Conservation (phyloP, 2,329 filamentous ascomycete species). For the Aspergillus sp. region DNA sequence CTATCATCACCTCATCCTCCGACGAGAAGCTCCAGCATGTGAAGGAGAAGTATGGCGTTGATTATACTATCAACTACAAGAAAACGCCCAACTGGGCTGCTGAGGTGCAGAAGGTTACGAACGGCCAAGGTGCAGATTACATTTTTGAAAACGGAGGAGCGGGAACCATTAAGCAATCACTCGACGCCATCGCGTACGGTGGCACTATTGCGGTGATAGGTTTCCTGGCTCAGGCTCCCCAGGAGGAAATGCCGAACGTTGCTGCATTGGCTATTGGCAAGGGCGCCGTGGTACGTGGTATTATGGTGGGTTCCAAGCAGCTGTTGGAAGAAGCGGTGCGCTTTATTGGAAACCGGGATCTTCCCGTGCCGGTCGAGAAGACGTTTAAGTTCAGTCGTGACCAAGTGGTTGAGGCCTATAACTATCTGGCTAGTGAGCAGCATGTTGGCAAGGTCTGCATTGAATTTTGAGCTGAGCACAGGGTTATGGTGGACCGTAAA, state of each 20-base stretch:
- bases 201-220: constrained; percentile 5
- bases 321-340: constrained; percentile 37
- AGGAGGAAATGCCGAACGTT: constrained; percentile 6
- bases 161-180: constrained; percentile 41
- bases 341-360: constrained; percentile 30
- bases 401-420: constrained; percentile 25
- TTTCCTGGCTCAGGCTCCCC: background rate
- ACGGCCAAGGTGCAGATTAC: background rate
- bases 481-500: background rate
- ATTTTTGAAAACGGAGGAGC: background rate
- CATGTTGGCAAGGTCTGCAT: constrained; percentile 45
- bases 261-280: constrained; percentile 23
- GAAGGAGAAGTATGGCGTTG: constrained; percentile 43
- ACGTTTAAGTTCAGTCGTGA: constrained; percentile 29
- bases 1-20: constrained; percentile 50
- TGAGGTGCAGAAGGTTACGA: background rate
- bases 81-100: constrained; percentile 2
- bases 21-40: constrained; percentile 32
- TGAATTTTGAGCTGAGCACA: background rate
- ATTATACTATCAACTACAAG: constrained; percentile 46
- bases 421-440: constrained; percentile 26
- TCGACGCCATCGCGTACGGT: constrained; percentile 10
- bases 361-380: constrained; percentile 30
- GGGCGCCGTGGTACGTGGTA: constrained; percentile 37
- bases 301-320: constrained; percentile 39